Evolutionary conservation across 257 asterid genomes (phyloP).

Genomic region (Nemophila menziesii): DNA sequence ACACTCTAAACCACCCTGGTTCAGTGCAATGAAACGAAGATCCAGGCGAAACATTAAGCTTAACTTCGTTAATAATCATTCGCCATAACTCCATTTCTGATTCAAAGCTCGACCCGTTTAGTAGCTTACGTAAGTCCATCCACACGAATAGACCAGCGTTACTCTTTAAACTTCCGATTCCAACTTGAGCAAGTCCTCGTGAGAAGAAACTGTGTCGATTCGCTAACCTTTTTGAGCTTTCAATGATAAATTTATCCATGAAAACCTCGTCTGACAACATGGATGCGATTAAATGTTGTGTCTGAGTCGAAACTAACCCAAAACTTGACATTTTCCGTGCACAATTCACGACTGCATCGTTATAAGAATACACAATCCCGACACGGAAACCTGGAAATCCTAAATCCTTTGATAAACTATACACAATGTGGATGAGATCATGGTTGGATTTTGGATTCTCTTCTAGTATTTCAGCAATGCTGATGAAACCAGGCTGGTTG

Average conservation of each 20-base stretch:
- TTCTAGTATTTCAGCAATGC: conserved; percentile 57
- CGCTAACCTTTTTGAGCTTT: conserved; percentile 38
- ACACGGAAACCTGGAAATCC: conserved; percentile 85
- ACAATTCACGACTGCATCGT: conserved; percentile 34
- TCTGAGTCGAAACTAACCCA: conserved; percentile 71
- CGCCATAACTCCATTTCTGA: conserved; percentile 59
- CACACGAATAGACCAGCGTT: conserved; percentile 57
- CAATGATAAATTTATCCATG: conserved; percentile 29
- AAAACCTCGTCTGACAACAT: conserved; percentile 57
- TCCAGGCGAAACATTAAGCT: conserved; percentile 74
- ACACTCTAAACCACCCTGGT: conserved; percentile 84
- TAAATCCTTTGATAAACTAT: conserved; percentile 73
- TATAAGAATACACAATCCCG: conserved; percentile 67
- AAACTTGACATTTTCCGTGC: conserved; percentile 86
- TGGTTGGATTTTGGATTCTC: conserved; percentile 26
- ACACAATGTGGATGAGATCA: conserved; percentile 59
- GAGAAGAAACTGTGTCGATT: conserved; percentile 30
- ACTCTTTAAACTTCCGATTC: conserved; percentile 38
- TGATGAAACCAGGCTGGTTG: conserved; percentile 40
- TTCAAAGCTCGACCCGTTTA: conserved; percentile 36
- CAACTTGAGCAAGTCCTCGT: conserved; percentile 38
- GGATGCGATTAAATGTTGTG: conserved; percentile 53
- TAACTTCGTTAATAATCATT: conserved; percentile 45
- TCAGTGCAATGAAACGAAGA: conserved; percentile 65
- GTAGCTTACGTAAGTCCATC: conserved; percentile 58